A percentile compares a stretch with the other conserved stretches of the same genome.
phyloP scores from a whole-genome alignment of 768 basidiomycete genomes.

The Xanthoconium purpureum region DNA sequence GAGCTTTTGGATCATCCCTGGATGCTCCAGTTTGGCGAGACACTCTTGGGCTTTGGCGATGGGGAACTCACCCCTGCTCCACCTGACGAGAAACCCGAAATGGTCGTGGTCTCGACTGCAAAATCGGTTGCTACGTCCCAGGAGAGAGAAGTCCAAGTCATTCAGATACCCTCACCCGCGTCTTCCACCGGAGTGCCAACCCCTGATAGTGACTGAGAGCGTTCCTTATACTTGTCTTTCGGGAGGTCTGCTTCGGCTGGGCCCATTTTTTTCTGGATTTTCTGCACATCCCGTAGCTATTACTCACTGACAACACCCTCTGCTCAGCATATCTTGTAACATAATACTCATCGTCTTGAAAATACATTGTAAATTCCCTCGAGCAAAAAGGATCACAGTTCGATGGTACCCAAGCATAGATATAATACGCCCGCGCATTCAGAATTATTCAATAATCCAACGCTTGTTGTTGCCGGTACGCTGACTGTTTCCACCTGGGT shows the following conservation, averaged over 20 bases:
- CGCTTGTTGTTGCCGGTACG: constrained; percentile 8
- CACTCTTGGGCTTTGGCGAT: constrained; percentile 65
- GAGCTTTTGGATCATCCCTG: constrained; percentile 88
- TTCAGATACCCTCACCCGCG: constrained; percentile 49
- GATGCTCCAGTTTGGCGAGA: constrained; percentile 81
- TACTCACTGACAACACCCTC: neutral
- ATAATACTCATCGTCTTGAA: neutral
- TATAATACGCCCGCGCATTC: neutral
- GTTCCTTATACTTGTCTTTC: neutral
- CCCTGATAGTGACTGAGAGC: constrained; percentile 26
- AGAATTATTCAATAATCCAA: constrained; percentile 31
- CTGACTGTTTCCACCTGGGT: neutral
- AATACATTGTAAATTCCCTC: neutral
- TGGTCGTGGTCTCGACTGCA: constrained; percentile 50
- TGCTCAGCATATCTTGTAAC: constrained; percentile 6
- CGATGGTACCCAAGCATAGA: neutral
- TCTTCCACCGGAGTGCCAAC: constrained; percentile 38
- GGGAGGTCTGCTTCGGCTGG: neutral
- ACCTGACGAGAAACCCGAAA: constrained; percentile 48
- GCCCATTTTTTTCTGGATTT: constrained; percentile 1
- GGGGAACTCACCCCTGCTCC: constrained; percentile 53
- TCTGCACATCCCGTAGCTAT: constrained; percentile 17
- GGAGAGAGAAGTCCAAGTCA: constrained; percentile 59
- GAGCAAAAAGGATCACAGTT: neutral
- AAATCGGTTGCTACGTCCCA: constrained; percentile 55